Percentiles rank a stretch among this genome's conserved stretches.
These are phyloP conservation scores for Nemophila menziesii DNA, from an alignment of 257 asterid species.

Conservation along the genomic window DNA sequence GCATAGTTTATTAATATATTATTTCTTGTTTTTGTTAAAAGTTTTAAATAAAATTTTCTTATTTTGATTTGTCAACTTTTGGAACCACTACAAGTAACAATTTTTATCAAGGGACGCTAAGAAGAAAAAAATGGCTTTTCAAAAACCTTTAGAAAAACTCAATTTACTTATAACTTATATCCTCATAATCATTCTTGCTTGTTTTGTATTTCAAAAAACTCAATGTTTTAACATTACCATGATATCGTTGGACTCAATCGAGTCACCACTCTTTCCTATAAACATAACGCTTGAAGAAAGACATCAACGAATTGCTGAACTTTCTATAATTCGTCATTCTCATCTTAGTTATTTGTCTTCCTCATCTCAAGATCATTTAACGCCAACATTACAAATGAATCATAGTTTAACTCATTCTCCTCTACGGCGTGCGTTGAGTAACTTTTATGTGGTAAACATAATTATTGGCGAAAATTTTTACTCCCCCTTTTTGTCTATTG, in stretches of 20 bases:
- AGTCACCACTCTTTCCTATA: neutral
- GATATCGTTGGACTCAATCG: neutral
- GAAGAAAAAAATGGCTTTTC: neutral
- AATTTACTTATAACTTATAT: neutral
- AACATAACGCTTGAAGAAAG: neutral
- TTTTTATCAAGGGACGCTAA: neutral
- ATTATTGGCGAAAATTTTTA: neutral
- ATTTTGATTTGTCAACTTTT: neutral
- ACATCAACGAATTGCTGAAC: neutral
- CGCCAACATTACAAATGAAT: too few relatives aligned
- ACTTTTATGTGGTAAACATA: neutral
- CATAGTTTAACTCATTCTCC: neutral
- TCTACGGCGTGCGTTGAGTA: neutral
- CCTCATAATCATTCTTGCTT: neutral
- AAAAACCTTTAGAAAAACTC: neutral
- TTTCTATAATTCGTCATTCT: neutral
- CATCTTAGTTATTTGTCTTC: neutral
- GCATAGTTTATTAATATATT: too few relatives aligned
- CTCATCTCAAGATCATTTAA: neutral
- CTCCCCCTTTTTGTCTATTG: neutral
- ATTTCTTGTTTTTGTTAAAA: too few relatives aligned
- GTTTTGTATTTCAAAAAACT: neutral
- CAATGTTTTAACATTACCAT: neutral
- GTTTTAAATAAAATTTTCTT: neutral
- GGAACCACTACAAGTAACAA: neutral